These are phyloP conservation scores for Hirschioporus abietinus DNA, from an alignment of 768 basidiomycete genomes.

Conservation along the genomic window DNA sequence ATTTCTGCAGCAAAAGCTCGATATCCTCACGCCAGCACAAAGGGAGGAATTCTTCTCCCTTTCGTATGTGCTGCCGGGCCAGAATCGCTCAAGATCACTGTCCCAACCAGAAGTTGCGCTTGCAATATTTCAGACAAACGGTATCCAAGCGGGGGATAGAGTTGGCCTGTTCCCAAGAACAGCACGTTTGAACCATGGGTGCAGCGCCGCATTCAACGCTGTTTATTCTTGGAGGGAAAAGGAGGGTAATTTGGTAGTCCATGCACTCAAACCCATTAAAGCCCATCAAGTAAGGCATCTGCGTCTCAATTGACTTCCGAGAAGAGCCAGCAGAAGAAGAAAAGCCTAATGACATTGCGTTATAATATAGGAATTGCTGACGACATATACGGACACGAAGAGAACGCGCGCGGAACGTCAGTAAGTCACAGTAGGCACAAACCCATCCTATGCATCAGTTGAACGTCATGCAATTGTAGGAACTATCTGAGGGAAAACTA, in stretches of 20 bases:
- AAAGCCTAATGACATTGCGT: constrained; percentile 6
- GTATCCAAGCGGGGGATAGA: constrained; percentile 44
- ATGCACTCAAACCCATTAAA: constrained; percentile 50
- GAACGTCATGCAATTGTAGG: constrained; percentile 26
- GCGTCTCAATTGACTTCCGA: constrained; percentile 4
- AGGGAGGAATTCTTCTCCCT: constrained; percentile 46
- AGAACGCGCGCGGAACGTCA: constrained; percentile 46
- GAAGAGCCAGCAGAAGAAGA: neutral
- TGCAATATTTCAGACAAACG: constrained; percentile 65
- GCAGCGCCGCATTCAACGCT: constrained; percentile 60
- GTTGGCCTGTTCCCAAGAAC: constrained; percentile 65
- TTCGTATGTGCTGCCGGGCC: constrained; percentile 49
- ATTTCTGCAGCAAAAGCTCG: constrained; percentile 34
- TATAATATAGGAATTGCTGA: constrained; percentile 48
- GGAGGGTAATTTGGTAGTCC: constrained; percentile 45
- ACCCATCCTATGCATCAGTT: constrained; percentile 5
- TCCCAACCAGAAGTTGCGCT: constrained; percentile 39
- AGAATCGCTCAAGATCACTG: constrained; percentile 24
- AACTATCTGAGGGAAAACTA: constrained; percentile 45
- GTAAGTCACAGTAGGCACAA: constrained; percentile 26
- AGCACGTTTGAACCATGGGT: constrained; percentile 66
- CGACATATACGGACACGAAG: constrained; percentile 57
- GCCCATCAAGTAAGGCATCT: constrained; percentile 41
- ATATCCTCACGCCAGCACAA: constrained; percentile 26
- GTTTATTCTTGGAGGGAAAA: constrained; percentile 56